phyloP scores from a whole-genome alignment of 116 monocot genomes.

The Iris pallida region DNA sequence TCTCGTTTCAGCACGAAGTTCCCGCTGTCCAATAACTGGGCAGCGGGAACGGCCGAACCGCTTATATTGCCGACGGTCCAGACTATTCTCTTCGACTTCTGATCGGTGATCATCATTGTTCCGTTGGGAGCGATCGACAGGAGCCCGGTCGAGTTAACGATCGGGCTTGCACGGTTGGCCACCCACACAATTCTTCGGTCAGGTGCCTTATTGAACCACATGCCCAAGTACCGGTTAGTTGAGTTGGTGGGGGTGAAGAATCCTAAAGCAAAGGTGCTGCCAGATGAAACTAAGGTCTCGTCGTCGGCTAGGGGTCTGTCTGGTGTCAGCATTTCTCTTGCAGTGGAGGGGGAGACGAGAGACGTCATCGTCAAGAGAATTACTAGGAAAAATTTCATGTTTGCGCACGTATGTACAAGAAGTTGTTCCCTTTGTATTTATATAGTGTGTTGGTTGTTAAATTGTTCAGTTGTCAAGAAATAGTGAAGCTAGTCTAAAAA shows the following conservation, averaged over 20 bases:
- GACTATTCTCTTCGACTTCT: neutral
- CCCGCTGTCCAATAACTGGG: constrained; percentile 29
- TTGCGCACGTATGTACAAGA: too few relatives aligned
- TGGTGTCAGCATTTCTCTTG: neutral
- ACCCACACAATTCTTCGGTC: constrained; percentile 28
- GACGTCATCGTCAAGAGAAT: too few relatives aligned
- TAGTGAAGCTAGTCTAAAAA: too few relatives aligned
- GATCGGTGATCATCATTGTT: constrained; percentile 12
- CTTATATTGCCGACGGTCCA: constrained; percentile 12
- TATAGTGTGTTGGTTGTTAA: too few relatives aligned
- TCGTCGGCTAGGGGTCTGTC: neutral
- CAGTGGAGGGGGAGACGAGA: neutral
- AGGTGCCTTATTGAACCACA: constrained; percentile 23
- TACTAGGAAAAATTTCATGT: too few relatives aligned
- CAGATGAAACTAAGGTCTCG: neutral
- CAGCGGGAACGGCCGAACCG: neutral
- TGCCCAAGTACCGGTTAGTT: constrained; percentile 21
- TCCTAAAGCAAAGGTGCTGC: neutral
- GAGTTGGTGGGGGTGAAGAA: constrained; percentile 5
- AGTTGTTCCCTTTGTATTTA: too few relatives aligned
- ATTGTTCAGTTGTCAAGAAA: too few relatives aligned
- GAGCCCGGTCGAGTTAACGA: neutral
- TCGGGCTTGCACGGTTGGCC: constrained; percentile 26
- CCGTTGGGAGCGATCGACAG: constrained; percentile 17
- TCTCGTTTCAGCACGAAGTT: constrained; percentile 22